Base-by-base conservation (phyloP, 495 filamentous ascomycete species). In the Daldinia decipiens region DNA sequence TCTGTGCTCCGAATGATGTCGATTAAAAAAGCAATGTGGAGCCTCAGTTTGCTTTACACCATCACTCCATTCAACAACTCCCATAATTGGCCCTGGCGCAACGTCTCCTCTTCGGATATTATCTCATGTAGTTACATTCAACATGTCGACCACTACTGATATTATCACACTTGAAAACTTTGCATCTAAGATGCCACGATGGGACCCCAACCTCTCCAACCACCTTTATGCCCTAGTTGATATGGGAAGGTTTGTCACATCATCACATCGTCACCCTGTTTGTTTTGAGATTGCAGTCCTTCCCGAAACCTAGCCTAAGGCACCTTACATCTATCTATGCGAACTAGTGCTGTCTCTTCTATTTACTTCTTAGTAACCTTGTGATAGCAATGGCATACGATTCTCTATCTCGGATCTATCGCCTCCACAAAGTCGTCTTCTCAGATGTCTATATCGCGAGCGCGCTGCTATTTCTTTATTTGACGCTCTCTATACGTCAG, bases 361-460 rank as follows among this genome's bases (percentile, higher is more conserved):
- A 17, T 61, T 36, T 67, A 7, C 21, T 59, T 26, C 45, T 56
- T 61, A 60, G 21, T 67, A 68, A 69, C 55, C n/a, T 59, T 36
- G 32, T 40, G 19, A 19, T 43, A 97, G 94, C 82, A 98, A 98
- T 85, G 94, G 94, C 66, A 95, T 98, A 71, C 93, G 94, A 50
- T 97, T 97, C 82, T 95, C 92, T 8, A 93, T 98, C 65, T 91
- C 93, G 8, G 87, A 93, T 61, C 85, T 97, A 32, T 85, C 89
- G 1, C 87, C 89, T 7, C 87, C 90, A 1, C 87, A 82, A 3
- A 82, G 90, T 15, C 89, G 94, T 13, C 86, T 94, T 32, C 84
- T 97, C 29, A 91, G 85, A 17, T 94, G 90, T 36, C 67, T 96
- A 59, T 95, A 92, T 77, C 87, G 88, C 66, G 90, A 94, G 72